Conservation (phyloP, 2,329 filamentous ascomycete genomes). For the Ophiostoma novo-ulmi region DNA sequence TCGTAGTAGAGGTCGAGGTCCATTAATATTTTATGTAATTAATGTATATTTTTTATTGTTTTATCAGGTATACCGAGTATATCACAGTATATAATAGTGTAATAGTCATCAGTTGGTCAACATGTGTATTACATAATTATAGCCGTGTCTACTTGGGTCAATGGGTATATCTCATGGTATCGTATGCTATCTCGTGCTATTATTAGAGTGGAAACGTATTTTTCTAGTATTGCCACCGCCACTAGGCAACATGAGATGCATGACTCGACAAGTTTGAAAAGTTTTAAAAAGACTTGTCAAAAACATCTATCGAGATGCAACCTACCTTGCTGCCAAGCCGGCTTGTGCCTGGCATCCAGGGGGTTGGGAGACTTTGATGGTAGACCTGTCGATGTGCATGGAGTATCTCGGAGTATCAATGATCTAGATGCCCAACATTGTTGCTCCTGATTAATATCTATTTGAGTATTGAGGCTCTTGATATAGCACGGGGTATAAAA, state of each 20-base stretch:
- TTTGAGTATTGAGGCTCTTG: no score
- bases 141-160: neutral
- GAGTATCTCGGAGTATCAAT: neutral
- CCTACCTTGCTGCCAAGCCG: constrained; percentile 10
- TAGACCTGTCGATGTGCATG: neutral
- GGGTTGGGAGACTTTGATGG: neutral
- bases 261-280: neutral
- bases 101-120: no score
- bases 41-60: neutral
- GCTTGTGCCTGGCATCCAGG: neutral
- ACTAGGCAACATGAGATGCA: neutral
- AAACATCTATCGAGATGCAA: neutral
- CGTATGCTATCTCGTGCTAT: neutral
- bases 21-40: neutral
- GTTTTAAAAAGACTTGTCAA: neutral
- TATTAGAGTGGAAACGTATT: neutral
- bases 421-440: neutral
- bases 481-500: no score
- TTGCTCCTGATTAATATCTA: neutral
- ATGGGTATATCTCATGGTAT: neutral
- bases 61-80: neutral
- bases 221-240: neutral
- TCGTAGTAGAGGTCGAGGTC: constrained; percentile 13
- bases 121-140: no score
- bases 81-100: no score